Base-by-base conservation (phyloP, 2,329 filamentous ascomycete species). In the Beauveria varroae region DNA sequence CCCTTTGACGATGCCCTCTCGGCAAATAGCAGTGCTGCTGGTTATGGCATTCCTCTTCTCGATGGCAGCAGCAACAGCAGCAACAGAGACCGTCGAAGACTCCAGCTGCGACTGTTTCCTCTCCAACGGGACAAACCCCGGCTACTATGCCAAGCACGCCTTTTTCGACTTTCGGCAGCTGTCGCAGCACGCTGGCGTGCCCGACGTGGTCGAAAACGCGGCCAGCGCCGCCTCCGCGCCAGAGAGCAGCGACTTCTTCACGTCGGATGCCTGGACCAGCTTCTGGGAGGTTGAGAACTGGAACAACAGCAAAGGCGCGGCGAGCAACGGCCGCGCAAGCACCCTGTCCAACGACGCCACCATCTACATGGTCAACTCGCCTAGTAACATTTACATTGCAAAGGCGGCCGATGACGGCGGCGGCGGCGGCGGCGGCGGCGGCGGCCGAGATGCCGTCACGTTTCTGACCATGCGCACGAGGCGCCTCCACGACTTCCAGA, bases 101-200 rank as follows among this genome's bases (percentile, higher is more conserved):
- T 66, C 70, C 28, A 67, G 70, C 47, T 83, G 81, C 68, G 71
- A 73, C 61, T 82, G 81, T 67, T 83, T 75, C 65, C 68, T 78
- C 55, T 80, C 76, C 65, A 81, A 82, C 65, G 77, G 73, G 50
- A 76, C 74, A 14, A 72, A 72, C 49, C 68, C 73, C 26, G 67
- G 68, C 47, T 82, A 76, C 70, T 82, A 78, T 65, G 69, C 72
- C 20, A 69, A 72, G 20, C 81, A 80, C 67, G 66, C 69, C 43
- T 82, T 83, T 70, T 80, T 78, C 65, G 80, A 83, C 68, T 83
- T 81, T 64, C 72, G 80, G 51, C 70, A 69, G 44, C 74, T 80
- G 22, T 47, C 68, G 2, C 65, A 77, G 26, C 75, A 78, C 60
- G 77, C 75, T 3, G 37, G 49, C 51, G 70, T 75, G 9, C 74